Base-by-base conservation (phyloP, 495 filamentous ascomycete genomes). In the Letharia lupina region DNA sequence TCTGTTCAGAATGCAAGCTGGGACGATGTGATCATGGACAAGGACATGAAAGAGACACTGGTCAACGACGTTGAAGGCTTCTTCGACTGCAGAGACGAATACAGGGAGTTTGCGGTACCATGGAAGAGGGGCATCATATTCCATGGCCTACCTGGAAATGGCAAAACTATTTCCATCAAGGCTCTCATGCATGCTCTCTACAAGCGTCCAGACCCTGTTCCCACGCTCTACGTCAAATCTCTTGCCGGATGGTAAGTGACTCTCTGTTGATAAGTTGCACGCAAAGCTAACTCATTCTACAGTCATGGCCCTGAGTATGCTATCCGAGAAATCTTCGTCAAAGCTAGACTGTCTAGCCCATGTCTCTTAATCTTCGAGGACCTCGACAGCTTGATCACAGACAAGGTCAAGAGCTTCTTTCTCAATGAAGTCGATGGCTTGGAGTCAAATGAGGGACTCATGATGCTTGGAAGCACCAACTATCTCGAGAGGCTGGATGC, bases 371-470 rank as follows among this genome's bases (percentile, higher is more conserved):
- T 89, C 54, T 82, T 90, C 48, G 87, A 90, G 73, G 87, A 90
- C 65, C 80, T 90, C 33, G 87, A 89, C 69, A 85, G 81, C 44
- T 73, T 88, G 18, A 80, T 89, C 15, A 78, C 75, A 3, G 77
- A 79, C 54, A 66, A 64, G 12, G 81, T 84, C 31, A 75, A 86
- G 16, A 82, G 78, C 64, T 89, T 86, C 74, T 90, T 90, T 70
- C 78, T 90, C 61, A 90, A 90, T 70, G 85, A 90, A 68, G 81
- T 89, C 5, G 87, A 90, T 67, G 87, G 88, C 0, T 75, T 90
- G 31, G 85, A 84, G 67, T 80, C 77, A 67, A 89, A 89, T 68
- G 82, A 88, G 70, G 86, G 86, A 45, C 85, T 89, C 65, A 77
- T 88, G 67, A 87, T 88, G 74, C 74, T 89, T 42, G 86, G 82